Evolutionary conservation across 768 basidiomycete species (phyloP), one percentile per base, ranked within the genome.

Genomic region (Phallus indusiatus): DNA sequence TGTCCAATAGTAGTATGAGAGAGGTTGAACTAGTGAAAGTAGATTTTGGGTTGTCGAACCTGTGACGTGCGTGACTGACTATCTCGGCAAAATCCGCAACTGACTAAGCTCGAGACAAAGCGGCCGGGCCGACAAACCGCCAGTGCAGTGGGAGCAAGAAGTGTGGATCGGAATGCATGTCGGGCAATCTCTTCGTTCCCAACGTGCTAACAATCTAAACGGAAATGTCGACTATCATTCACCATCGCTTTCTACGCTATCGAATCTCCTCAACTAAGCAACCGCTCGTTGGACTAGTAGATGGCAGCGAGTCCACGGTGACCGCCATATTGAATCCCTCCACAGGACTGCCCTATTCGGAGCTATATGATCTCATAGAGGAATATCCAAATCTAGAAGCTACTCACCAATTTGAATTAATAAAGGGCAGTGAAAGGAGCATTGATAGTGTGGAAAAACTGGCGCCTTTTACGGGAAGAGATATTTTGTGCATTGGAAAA

Each of bases 401-500:
- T 12, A 46, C 21, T 46, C 36, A 55, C 28, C 5, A 46, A 11
- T 55, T 55, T 33, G 28, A 55, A 37, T 37, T 55, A 10, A 35
- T 55, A 20, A n/a, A 22, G 20, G 54, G 54, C 16, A 55, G 54
- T 20, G 54, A 55, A 33, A 28, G 67, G 56, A 54, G 58, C 33
- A 18, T 68, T n/a, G 24, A n/a, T 1, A 61, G 62, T 34, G 66
- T 69, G 4, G 57, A 65, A 34, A 60, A 64, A 16, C 55, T 64
- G 14, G 64, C 68, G 1, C 68, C 68, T 6, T 51, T 69, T 37
- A 47, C 59, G 18, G 67, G 67, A 5, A 52, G 68, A 37, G 68
- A 69, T 60, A 63, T 69, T 2, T 56, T 69, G 7, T 64, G 65
- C 37, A 64, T 69, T 10, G 68, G 66, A 1, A 69, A 69, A 60